Conservation (phyloP, 345 rosid species). For the Luvunga scandens region DNA sequence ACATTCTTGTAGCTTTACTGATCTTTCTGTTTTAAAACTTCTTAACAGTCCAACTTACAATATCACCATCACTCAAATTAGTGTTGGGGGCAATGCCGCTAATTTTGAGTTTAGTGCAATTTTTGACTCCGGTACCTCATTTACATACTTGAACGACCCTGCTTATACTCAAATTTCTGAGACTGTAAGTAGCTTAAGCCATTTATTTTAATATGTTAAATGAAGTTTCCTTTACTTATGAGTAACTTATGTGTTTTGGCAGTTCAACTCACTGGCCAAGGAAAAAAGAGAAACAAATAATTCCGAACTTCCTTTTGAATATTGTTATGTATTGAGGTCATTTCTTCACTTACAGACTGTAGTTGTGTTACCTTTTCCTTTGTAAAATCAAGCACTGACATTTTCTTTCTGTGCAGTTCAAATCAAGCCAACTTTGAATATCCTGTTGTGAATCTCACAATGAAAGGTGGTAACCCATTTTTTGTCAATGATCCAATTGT, state of each 20-base stretch:
- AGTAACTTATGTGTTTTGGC: constrained; percentile 24
- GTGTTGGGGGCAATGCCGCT: constrained; percentile 49
- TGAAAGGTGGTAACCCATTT: constrained; percentile 72
- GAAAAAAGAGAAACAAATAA: constrained; percentile 43
- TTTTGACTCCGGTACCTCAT: constrained; percentile 94
- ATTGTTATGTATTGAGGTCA: constrained; percentile 75
- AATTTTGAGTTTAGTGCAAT: constrained; percentile 68
- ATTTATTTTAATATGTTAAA: constrained; percentile 1
- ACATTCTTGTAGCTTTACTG: constrained; percentile 10
- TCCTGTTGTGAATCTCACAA: constrained; percentile 59
- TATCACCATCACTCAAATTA: constrained; percentile 59
- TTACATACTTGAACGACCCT: constrained; percentile 78
- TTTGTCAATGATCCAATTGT: constrained; percentile 52
- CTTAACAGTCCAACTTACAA: constrained; percentile 79
- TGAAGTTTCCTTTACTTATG: background rate
- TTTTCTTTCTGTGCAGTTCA: constrained; percentile 28
- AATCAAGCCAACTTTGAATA: constrained; percentile 33
- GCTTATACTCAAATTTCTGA: constrained; percentile 62
- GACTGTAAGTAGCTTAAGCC: constrained; percentile 51
- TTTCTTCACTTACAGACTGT: background rate
- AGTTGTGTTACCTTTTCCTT: constrained; percentile 6
- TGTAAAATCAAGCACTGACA: background rate
- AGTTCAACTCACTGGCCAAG: constrained; percentile 60
- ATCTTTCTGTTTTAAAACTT: background rate
- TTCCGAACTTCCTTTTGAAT: constrained; percentile 64